Percentiles rank a stretch among this genome's conserved stretches.
Evolutionary conservation across 371 early-diverging fungal genomes (phyloP).

Genomic region (Amoeboradix gromovi): DNA sequence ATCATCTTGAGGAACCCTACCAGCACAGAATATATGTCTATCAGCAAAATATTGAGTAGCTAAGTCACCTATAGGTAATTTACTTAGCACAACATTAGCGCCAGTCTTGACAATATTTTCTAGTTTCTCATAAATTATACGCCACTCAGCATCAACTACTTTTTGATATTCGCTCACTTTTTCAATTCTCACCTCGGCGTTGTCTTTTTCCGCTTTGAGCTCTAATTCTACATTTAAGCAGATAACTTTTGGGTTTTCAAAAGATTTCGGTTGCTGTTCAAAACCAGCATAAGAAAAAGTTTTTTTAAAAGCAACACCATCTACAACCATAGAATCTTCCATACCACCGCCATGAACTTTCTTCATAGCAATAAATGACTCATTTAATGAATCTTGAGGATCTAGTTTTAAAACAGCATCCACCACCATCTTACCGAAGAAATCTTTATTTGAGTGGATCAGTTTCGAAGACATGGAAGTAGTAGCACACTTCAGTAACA

Average conservation of each 20-base stretch:
- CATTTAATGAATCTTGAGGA: constrained; percentile 56
- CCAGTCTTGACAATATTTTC: constrained; percentile 89
- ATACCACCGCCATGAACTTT: constrained; percentile 93
- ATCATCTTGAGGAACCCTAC: constrained; percentile 83
- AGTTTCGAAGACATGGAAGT: constrained; percentile 97
- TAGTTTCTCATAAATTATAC: constrained; percentile 91
- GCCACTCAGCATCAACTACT: constrained; percentile 98
- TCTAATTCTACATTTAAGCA: constrained; percentile 95
- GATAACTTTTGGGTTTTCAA: constrained; percentile 73
- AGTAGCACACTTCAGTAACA: constrained; percentile 80
- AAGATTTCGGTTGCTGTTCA: constrained; percentile 96
- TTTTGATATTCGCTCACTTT: constrained; percentile 90
- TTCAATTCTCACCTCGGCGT: constrained; percentile 96
- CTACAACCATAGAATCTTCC: constrained; percentile 69
- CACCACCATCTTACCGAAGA: constrained; percentile 96
- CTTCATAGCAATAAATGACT: constrained; percentile 87
- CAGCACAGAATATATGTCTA: constrained; percentile 96
- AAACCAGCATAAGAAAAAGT: constrained; percentile 99
- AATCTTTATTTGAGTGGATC: constrained; percentile 82
- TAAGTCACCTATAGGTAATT: constrained; percentile 94
- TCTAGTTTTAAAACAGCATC: constrained; percentile 78
- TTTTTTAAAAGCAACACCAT: constrained; percentile 99
- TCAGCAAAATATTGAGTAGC: constrained; percentile 99
- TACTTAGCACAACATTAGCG: constrained; percentile 96
- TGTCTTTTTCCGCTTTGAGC: constrained; percentile 97